Evolutionary conservation across 169 alveolate species (phyloP).

Genomic region (Plasmodium billcollinsi): DNA sequence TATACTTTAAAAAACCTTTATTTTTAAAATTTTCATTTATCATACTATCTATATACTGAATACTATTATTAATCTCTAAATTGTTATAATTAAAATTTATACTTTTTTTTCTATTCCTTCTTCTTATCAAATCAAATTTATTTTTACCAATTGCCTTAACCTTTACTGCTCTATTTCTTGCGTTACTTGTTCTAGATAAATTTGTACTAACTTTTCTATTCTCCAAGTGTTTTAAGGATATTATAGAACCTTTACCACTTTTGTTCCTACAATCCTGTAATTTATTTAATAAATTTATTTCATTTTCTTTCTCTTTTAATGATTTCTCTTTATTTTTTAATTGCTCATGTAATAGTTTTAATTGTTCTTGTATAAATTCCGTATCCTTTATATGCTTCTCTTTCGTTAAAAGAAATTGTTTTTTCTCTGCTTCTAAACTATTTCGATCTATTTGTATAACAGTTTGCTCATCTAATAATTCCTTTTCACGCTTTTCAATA

Average conservation of each 20-base stretch:
- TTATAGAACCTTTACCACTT: slow-evolving; percentile 63
- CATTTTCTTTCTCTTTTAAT: slow-evolving; percentile 69
- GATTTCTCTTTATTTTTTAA: slow-evolving; percentile 71
- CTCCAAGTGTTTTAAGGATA: slow-evolving; percentile 61
- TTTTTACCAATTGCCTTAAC: slow-evolving; percentile 63
- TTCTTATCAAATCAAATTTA: slow-evolving; percentile 41
- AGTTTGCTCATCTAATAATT: slow-evolving; percentile 62
- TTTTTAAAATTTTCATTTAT: slow-evolving; percentile 71
- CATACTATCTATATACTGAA: slow-evolving; percentile 74
- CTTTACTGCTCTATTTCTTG: slow-evolving; percentile 47
- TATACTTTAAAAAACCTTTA: slow-evolving; percentile 53
- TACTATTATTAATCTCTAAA: slow-evolving; percentile 73
- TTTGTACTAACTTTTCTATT: slow-evolving; percentile 47
- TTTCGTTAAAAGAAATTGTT: slow-evolving; percentile 60
- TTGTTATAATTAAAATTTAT: slow-evolving; percentile 69
- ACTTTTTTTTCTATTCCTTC: slow-evolving; percentile 71
- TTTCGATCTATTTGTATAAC: slow-evolving; percentile 67
- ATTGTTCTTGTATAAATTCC: slow-evolving; percentile 71
- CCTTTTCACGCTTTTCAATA: slow-evolving; percentile 69
- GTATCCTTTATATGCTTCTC: slow-evolving; percentile 74
- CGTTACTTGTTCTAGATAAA: slow-evolving; percentile 27
- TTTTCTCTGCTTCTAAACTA: slow-evolving; percentile 72
- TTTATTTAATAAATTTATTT: slow-evolving; percentile 49
- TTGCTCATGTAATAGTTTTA: slow-evolving; percentile 69
- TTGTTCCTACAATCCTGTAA: slow-evolving; percentile 67